Percentiles rank a stretch among this genome's conserved stretches.
These are phyloP conservation scores for Brassica nigra DNA, from an alignment of 345 rosid genomes.

Conservation along the genomic window DNA sequence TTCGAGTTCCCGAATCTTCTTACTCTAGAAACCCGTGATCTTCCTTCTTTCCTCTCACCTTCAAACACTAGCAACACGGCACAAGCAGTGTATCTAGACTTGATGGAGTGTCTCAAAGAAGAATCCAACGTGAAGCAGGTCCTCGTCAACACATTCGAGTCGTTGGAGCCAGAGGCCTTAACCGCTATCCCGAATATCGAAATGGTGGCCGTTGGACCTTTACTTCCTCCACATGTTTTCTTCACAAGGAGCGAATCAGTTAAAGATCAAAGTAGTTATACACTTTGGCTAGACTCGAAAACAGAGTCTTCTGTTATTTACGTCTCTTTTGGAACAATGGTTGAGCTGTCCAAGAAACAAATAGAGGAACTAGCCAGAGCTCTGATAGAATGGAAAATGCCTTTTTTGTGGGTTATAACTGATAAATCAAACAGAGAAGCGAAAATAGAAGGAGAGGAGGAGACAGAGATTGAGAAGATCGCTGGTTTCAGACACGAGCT, in stretches of 20 bases:
- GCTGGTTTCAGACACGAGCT: neutral
- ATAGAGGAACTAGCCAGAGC: neutral
- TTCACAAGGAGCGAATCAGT: neutral
- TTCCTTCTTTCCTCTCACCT: conserved; percentile 53
- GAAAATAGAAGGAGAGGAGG: neutral
- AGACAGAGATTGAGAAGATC: neutral
- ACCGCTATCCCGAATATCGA: neutral
- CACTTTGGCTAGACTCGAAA: neutral
- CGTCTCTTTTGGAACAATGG: neutral
- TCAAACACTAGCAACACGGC: neutral
- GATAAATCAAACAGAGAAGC: neutral
- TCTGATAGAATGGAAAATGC: neutral
- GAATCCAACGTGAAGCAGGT: conserved; percentile 32
- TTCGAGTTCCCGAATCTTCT: conserved; percentile 39
- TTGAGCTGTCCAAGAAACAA: neutral
- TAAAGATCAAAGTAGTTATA: neutral
- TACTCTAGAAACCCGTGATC: conserved; percentile 30
- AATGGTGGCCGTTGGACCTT: conserved; percentile 38
- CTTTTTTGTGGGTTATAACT: neutral
- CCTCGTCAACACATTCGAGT: conserved; percentile 48
- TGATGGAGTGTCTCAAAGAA: conserved; percentile 29
- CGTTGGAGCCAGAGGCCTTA: conserved; percentile 40
- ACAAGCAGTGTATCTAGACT: neutral
- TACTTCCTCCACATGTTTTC: conserved; percentile 29
- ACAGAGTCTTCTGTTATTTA: neutral